Conservation (phyloP, 805 yeast species). For the Osmozyma mogii region DNA sequence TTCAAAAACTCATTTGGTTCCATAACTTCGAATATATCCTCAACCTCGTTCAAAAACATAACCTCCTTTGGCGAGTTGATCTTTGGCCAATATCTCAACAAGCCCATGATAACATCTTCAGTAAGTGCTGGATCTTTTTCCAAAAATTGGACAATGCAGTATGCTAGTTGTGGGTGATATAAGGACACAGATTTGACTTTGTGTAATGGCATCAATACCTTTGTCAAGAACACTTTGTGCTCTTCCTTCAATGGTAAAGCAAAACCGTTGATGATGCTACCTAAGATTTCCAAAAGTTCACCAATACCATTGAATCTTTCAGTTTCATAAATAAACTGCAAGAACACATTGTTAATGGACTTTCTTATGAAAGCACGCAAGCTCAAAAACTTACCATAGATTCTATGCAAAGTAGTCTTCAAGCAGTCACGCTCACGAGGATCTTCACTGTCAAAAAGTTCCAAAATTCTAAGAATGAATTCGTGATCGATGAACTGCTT, state of each 20-base stretch:
- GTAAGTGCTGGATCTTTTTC: conserved; percentile 91
- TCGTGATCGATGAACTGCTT: conserved; percentile 90
- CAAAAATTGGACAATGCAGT: conserved; percentile 91
- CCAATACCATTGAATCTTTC: conserved; percentile 94
- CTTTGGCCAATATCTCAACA: conserved; percentile 94
- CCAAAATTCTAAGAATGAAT: conserved; percentile 73
- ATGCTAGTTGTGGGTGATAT: conserved; percentile 95
- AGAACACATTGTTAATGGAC: conserved; percentile 83
- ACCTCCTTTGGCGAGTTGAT: conserved; percentile 91
- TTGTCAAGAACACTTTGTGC: conserved; percentile 81
- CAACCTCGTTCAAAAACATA: conserved; percentile 91
- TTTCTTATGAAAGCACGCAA: conserved; percentile 87
- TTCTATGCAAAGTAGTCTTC: conserved; percentile 90
- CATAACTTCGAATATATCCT: conserved; percentile 93
- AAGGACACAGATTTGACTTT: conserved; percentile 81
- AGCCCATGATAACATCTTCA: conserved; percentile 93
- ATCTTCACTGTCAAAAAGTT: conserved; percentile 92
- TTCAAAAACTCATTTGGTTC: conserved; percentile 88
- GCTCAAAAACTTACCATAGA: conserved; percentile 89
- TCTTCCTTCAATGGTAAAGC: conserved; percentile 96
- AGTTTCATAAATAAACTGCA: conserved; percentile 91
- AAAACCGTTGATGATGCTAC: conserved; percentile 95
- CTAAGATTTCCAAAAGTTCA: conserved; percentile 88
- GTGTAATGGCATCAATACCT: conserved; percentile 87
- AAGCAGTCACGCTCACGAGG: conserved; percentile 93